Percentiles rank a stretch among this genome's conserved stretches.
Conservation (phyloP, 208 protist species). For the Leishmania lainsoni region DNA sequence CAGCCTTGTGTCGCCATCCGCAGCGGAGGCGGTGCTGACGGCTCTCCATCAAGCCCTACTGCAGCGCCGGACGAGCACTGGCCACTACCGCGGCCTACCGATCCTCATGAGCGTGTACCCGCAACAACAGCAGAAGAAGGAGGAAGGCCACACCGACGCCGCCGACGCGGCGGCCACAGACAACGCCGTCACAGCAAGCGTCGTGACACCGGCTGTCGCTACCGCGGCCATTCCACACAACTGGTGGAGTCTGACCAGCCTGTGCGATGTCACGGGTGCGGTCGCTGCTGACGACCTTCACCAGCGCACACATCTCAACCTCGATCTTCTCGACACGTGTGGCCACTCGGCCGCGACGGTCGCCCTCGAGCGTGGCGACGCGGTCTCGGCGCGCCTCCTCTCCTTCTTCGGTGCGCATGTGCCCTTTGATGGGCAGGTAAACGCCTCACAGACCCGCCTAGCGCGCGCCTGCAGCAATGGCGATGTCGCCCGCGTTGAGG, state of each 20-base stretch:
- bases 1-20: neutral
- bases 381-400: conserved; percentile 52
- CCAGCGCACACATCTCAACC: conserved; percentile 35
- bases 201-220: neutral
- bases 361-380: conserved; percentile 45
- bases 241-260: conserved; percentile 13
- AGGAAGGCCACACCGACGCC: neutral
- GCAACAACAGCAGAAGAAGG: neutral
- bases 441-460: conserved; percentile 62
- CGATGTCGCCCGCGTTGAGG: conserved; percentile 58
- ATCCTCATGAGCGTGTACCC: conserved; percentile 26
- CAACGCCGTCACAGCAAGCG: neutral
- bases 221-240: neutral
- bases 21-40: conserved; percentile 18
- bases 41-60: conserved; percentile 15
- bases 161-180: neutral
- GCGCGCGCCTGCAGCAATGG: conserved; percentile 66
- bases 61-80: conserved; percentile 18
- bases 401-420: conserved; percentile 53
- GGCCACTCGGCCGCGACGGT: conserved; percentile 24
- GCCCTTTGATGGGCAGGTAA: conserved; percentile 36
- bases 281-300: neutral
- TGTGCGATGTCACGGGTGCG: conserved; percentile 7
- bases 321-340: conserved; percentile 28
- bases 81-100: conserved; percentile 16